Base-by-base conservation (phyloP, 1,139 yeast genomes). In the Pichia sp. region DNA sequence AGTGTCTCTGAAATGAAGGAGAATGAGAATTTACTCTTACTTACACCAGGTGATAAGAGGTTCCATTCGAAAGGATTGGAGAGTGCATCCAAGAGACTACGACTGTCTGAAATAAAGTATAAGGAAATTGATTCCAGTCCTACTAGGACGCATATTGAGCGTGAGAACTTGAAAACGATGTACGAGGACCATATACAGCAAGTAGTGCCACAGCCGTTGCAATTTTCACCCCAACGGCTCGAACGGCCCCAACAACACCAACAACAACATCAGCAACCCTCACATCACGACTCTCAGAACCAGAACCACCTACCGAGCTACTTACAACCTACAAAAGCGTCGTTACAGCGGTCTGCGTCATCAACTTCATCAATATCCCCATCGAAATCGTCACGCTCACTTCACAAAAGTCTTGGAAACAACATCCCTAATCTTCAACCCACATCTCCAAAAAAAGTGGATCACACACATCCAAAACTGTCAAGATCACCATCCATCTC, bases 31-130 rank as follows among this genome's bases (percentile, higher is more conserved):
- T n/a, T n/a, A n/a, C n/a, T n/a, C n/a, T n/a, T n/a, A n/a, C n/a
- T n/a, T 20, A 49, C 52, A 2, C 52, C 54, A 1, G 52, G 51
- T 23, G 53, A 51, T 30, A 52, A 55, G 40, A 39, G 57, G 24
- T 34, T 39, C 5, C 45, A 38, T 13, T 3, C 32, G 6, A 40
- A 44, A 8, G 37, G 40, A 8, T 12, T 52, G 11, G 57, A 55
- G 28, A 54, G 59, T 40, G 51, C 59, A 3, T 43, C 49, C 13
- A 55, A 55, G 33, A 52, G 60, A 40, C 22, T 50, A 23, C 46
- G 49, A 27, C 38, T 40, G 3, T 27, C 40, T 10, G 46, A 39
- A 20, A 50, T 51, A 8, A 41, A 42, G 10, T 53, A 43, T 37
- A 51, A 44, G 32, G 59, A 55, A 35, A 40, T 50, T 5, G 34